Conservation (phyloP, 805 yeast species). For the Isabelozyma pseudorhagii region DNA sequence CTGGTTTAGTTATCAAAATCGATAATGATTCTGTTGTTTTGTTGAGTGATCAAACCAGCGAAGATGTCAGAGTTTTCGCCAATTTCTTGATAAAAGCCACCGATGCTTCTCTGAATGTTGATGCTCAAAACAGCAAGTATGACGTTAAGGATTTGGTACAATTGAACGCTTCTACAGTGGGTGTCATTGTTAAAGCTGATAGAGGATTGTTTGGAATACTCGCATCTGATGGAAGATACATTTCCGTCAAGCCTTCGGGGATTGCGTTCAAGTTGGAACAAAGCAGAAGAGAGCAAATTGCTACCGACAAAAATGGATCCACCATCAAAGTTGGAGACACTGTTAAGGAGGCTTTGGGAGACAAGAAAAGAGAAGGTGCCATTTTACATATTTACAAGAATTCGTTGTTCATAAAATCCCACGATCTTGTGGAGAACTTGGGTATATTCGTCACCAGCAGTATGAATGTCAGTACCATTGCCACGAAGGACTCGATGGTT, state of each 20-base stretch:
- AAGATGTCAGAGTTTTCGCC: conserved; percentile 89
- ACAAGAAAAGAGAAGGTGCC: conserved; percentile 77
- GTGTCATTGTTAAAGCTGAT: conserved; percentile 86
- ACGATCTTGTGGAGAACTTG: conserved; percentile 75
- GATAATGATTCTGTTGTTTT: conserved; percentile 84
- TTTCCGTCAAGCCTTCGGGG: conserved; percentile 73
- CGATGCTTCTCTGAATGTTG: conserved; percentile 60
- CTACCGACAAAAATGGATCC: conserved; percentile 82
- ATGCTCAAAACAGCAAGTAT: conserved; percentile 72
- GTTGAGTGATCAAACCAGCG: conserved; percentile 82
- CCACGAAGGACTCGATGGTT: conserved; percentile 73
- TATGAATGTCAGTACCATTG: conserved; percentile 73
- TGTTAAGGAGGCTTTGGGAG: conserved; percentile 71
- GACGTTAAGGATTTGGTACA: conserved; percentile 89
- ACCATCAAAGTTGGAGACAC: conserved; percentile 89
- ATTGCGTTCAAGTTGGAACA: conserved; percentile 73
- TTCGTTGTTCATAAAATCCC: conserved; percentile 74
- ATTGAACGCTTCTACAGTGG: conserved; percentile 80
- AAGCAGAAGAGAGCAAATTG: conserved; percentile 66
- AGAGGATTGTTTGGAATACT: conserved; percentile 79
- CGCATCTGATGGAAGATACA: conserved; percentile 74
- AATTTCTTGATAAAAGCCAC: conserved; percentile 87
- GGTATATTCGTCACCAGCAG: conserved; percentile 87
- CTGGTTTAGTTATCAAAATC: conserved; percentile 87
- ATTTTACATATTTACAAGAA: conserved; percentile 84